Conservation (phyloP, 371 early-diverging fungal genomes). For the Zopfochytrium polystomum region DNA sequence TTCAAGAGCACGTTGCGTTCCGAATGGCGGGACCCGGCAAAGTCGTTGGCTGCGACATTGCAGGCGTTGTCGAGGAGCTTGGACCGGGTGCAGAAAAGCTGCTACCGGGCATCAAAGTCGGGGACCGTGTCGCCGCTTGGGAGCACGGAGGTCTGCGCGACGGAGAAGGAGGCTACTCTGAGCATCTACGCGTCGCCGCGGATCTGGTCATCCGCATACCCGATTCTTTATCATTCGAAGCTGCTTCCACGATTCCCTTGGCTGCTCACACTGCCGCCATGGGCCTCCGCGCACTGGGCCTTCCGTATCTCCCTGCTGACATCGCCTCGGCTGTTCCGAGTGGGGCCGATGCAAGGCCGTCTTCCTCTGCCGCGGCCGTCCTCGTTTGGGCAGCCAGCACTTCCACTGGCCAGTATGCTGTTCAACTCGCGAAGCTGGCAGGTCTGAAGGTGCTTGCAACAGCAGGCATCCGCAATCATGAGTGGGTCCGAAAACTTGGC, state of each 20-base stretch:
- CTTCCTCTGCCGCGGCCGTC: not conserved
- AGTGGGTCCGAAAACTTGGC: constrained; percentile 35
- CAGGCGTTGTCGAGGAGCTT: constrained; percentile 17
- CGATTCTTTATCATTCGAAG: constrained; percentile 14
- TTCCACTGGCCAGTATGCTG: constrained; percentile 21
- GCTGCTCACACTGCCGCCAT: constrained; percentile 15
- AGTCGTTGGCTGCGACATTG: constrained; percentile 19
- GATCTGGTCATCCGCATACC: constrained; percentile 7
- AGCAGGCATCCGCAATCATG: constrained; percentile 37
- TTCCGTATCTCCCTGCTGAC: not conserved
- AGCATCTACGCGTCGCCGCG: constrained; percentile 5
- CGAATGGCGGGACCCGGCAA: constrained; percentile 4
- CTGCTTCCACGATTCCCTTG: constrained; percentile 15
- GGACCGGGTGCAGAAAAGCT: not conserved
- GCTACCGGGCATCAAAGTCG: not conserved
- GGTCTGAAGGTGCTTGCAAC: constrained; percentile 37
- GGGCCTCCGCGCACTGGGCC: constrained; percentile 8
- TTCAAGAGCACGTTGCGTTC: constrained; percentile 18
- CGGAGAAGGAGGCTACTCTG: constrained; percentile 14
- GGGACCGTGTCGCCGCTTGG: constrained; percentile 14
- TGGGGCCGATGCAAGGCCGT: not conserved
- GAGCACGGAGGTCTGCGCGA: constrained; percentile 11
- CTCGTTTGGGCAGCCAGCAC: constrained; percentile 23
- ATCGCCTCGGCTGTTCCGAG: not conserved
- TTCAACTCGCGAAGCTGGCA: constrained; percentile 26